Evolutionary conservation across 179 eudicot genomes (phyloP).

Genomic region (Camellia oleifera): DNA sequence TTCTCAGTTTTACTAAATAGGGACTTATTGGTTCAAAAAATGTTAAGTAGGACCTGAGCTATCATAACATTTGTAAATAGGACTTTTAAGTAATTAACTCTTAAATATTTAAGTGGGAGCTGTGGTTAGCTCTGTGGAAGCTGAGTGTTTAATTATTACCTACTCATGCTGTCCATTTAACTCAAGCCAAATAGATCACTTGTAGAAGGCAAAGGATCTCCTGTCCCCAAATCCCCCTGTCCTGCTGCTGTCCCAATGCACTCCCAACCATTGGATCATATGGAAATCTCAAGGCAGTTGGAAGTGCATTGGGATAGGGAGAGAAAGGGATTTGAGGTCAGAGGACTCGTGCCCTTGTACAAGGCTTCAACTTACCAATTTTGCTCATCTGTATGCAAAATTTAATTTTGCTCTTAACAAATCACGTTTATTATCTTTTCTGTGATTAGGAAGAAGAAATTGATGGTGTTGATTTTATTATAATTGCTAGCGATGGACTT

Average conservation of each 20-base stretch:
- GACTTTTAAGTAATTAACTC: too few species aligned
- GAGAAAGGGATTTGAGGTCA: too few species aligned
- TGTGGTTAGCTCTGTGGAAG: background rate
- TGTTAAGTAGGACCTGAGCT: too few species aligned
- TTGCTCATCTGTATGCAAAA: background rate
- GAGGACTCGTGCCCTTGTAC: too few species aligned
- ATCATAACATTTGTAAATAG: too few species aligned
- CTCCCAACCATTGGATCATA: too few species aligned
- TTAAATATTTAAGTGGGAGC: background rate
- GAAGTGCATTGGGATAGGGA: too few species aligned
- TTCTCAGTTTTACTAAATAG: too few species aligned
- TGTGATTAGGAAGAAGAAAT: constrained; percentile 58
- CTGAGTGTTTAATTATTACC: background rate
- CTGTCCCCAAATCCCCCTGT: too few species aligned
- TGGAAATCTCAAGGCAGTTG: too few species aligned
- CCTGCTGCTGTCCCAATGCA: too few species aligned
- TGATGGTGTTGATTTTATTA: constrained; percentile 59
- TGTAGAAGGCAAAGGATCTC: background rate
- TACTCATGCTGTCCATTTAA: background rate
- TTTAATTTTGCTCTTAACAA: background rate
- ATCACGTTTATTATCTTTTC: background rate
- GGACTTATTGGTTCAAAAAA: too few species aligned
- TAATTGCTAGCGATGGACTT: constrained; percentile 79
- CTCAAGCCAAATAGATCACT: background rate
- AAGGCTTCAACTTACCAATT: constrained; percentile 7